Percentiles rank a stretch among this genome's conserved stretches.
phyloP scores from a whole-genome alignment of 306 rosid genomes.

The Casuarina glauca region DNA sequence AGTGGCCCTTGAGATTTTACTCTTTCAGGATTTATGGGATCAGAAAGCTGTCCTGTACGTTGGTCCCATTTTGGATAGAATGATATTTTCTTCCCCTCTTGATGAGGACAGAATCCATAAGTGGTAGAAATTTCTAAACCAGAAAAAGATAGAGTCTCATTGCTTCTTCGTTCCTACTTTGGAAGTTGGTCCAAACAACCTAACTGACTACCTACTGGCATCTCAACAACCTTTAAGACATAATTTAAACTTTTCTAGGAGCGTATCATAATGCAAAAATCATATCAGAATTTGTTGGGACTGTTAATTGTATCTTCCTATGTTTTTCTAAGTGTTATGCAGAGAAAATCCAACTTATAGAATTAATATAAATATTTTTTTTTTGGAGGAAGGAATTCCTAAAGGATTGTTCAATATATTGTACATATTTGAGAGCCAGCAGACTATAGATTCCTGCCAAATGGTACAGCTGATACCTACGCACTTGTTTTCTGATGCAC shows the following conservation, averaged over 20 bases:
- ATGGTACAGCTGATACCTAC: background rate
- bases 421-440: background rate
- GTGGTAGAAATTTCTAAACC: no score
- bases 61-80: background rate
- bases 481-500: constrained; percentile 14
- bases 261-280: no score
- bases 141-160: no score
- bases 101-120: background rate
- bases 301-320: no score
- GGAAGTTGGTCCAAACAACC: no score
- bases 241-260: no score
- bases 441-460: background rate
- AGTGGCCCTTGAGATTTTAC: background rate
- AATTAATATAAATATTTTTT: background rate
- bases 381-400: background rate
- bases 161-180: no score
- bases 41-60: background rate
- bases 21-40: background rate
- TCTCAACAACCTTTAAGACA: no score
- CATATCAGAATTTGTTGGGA: no score
- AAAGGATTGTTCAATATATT: background rate
- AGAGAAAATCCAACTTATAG: background rate
- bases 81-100: background rate
- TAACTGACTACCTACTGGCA: no score
- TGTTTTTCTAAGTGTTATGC: background rate